Percentiles rank a stretch among this genome's conserved stretches.
Conservation (phyloP, 257 asterid species). For the Echites panduratus region DNA sequence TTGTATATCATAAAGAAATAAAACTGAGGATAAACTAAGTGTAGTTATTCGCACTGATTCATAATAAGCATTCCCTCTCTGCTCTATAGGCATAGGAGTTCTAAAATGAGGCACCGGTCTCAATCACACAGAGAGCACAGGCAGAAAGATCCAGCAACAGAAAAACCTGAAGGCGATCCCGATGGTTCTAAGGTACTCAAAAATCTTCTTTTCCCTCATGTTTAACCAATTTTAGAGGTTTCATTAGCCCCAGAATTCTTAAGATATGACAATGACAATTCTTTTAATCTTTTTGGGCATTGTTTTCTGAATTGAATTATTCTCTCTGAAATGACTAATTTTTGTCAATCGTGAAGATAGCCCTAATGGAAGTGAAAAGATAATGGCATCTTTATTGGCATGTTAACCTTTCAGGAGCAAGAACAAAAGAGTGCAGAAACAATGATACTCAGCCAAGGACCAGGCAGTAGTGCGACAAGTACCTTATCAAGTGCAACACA, state of each 20-base stretch:
- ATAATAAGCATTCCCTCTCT: background rate
- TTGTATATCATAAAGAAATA: too few species aligned
- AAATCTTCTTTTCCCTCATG: background rate
- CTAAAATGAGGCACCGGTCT: slow-evolving; percentile 40
- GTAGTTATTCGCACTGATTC: background rate
- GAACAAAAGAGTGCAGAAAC: slow-evolving; percentile 33
- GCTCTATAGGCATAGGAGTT: slow-evolving; percentile 36
- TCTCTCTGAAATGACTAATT: background rate
- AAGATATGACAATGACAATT: background rate
- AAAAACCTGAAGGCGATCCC: slow-evolving; percentile 27
- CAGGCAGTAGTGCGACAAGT: slow-evolving; percentile 57
- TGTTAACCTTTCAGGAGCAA: slow-evolving; percentile 28
- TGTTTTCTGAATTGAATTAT: background rate
- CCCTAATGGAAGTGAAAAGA: background rate
- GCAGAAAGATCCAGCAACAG: slow-evolving; percentile 28
- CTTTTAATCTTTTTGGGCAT: background rate
- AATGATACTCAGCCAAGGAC: slow-evolving; percentile 36
- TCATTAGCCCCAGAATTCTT: background rate
- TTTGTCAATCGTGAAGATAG: background rate
- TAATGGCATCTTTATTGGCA: background rate
- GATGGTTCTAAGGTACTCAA: slow-evolving; percentile 30
- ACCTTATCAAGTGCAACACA: slow-evolving; percentile 45
- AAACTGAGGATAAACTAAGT: too few species aligned
- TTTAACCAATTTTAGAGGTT: background rate
- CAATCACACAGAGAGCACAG: slow-evolving; percentile 39